Conservation (phyloP, 2,329 filamentous ascomycete genomes). For the Botrytis pseudocinerea region DNA sequence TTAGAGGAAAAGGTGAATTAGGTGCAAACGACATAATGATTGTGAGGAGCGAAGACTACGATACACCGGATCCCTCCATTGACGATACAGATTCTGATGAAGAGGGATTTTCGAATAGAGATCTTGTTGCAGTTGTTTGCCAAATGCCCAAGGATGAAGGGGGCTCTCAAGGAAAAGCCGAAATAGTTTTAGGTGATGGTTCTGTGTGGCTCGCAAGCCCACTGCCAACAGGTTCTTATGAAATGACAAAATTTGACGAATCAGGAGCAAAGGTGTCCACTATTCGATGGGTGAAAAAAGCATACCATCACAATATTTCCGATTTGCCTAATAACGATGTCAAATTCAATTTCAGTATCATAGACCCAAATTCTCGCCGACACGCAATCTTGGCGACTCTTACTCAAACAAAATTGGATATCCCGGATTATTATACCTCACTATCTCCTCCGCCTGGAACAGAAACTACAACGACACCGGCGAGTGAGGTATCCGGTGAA, state of each 20-base stretch:
- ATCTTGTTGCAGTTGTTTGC: conserved; percentile 70
- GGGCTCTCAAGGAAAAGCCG: conserved; percentile 44
- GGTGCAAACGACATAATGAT: conserved; percentile 70
- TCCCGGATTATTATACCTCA: conserved; percentile 67
- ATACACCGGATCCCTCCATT: conserved; percentile 48
- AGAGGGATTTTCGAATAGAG: conserved; percentile 50
- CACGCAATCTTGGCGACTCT: conserved; percentile 75
- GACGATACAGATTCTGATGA: conserved; percentile 54
- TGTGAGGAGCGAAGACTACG: conserved; percentile 69
- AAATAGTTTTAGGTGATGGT: conserved; percentile 67
- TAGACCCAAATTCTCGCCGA: conserved; percentile 65
- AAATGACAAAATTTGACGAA: conserved; percentile 59
- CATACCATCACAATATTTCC: conserved; percentile 41
- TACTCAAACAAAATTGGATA: conserved; percentile 62
- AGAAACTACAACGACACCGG: conserved; percentile 43
- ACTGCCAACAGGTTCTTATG: conserved; percentile 59
- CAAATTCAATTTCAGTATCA: conserved; percentile 75
- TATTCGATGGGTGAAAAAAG: conserved; percentile 67
- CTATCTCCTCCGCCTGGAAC: conserved; percentile 52
- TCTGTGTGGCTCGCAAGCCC: conserved; percentile 57
- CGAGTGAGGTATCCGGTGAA: conserved; percentile 25
- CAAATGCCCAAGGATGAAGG: conserved; percentile 56
- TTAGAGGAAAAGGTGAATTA: conserved; percentile 62
- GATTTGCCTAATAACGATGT: conserved; percentile 43
- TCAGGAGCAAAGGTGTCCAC: conserved; percentile 56